phyloP scores from a whole-genome alignment of 768 basidiomycete species.

The Collybia nuda region DNA sequence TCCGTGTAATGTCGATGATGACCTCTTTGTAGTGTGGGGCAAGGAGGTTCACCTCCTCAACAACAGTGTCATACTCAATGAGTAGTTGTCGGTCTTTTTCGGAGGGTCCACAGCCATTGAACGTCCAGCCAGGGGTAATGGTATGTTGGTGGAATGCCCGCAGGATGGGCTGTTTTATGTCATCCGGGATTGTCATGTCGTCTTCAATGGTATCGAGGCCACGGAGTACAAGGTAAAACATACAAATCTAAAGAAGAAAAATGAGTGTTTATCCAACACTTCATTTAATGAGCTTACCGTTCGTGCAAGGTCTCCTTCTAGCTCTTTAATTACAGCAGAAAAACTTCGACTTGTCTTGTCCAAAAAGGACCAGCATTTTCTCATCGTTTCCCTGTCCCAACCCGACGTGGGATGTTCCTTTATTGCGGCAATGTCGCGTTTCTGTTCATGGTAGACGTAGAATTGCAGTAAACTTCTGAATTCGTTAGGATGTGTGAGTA shows the following conservation, averaged over 20 bases:
- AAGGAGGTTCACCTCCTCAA: constrained; percentile 77
- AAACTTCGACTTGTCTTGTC: constrained; percentile 91
- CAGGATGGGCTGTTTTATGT: constrained; percentile 82
- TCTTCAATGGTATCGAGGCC: constrained; percentile 98
- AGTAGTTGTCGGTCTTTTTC: constrained; percentile 90
- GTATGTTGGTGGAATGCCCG: constrained; percentile 81
- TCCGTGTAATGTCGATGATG: constrained; percentile 78
- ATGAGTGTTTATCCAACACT: neutral
- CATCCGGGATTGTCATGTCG: constrained; percentile 93
- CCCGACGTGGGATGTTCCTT: constrained; percentile 78
- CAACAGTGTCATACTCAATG: constrained; percentile 77
- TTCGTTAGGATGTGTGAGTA: constrained; percentile 80
- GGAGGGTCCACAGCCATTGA: constrained; percentile 73
- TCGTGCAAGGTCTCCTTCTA: constrained; percentile 92
- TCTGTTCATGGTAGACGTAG: constrained; percentile 76
- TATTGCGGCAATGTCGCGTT: constrained; percentile 77
- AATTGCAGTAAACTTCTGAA: constrained; percentile 83
- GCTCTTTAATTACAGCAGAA: constrained; percentile 90
- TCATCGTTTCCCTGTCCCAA: constrained; percentile 87
- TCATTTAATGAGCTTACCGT: constrained; percentile 57
- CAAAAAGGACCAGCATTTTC: constrained; percentile 85
- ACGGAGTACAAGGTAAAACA: constrained; percentile 93
- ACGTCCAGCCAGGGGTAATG: constrained; percentile 84
- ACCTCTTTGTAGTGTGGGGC: constrained; percentile 66
- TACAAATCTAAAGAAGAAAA: constrained; percentile 63